Conservation (phyloP, 495 filamentous ascomycete genomes). For the Neurospora sp. region DNA sequence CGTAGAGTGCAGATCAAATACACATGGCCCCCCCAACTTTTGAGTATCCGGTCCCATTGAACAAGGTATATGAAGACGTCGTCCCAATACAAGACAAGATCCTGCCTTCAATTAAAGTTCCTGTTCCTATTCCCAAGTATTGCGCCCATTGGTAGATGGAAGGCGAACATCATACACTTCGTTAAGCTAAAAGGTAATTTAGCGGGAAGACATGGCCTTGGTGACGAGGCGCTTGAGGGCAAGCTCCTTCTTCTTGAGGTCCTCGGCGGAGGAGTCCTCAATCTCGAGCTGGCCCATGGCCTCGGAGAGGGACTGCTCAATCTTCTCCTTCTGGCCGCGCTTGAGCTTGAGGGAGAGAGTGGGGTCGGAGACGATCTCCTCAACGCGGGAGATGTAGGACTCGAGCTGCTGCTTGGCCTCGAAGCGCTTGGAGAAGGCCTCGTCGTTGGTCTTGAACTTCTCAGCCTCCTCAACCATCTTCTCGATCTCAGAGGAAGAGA, state of each 20-base stretch:
- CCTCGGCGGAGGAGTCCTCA: constrained; percentile 70
- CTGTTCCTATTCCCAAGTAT: constrained; percentile 9
- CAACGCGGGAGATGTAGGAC: constrained; percentile 96
- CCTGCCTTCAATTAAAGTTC: constrained; percentile 13
- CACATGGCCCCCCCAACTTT: constrained; percentile 14
- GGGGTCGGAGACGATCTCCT: constrained; percentile 96
- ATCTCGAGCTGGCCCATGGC: constrained; percentile 42
- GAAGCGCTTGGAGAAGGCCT: constrained; percentile 98
- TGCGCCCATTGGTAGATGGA: constrained; percentile 23
- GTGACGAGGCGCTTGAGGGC: constrained; percentile 96
- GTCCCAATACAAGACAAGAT: constrained; percentile 14
- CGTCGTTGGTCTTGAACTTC: constrained; percentile 97
- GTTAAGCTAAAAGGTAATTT: constrained; percentile 31
- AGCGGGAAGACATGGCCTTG: constrained; percentile 89
- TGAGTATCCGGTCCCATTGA: constrained; percentile 13
- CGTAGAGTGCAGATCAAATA: constrained; percentile 20
- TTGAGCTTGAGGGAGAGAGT: constrained; percentile 94
- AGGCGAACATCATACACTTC: constrained; percentile 16
- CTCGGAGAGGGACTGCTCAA: constrained; percentile 68
- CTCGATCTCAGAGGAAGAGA: constrained; percentile 90
- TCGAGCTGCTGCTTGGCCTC: constrained; percentile 98
- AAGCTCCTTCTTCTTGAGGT: constrained; percentile 99
- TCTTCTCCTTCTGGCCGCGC: constrained; percentile 98
- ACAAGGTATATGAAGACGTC: constrained; percentile 24
- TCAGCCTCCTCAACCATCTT: constrained; percentile 94